Percentiles rank a stretch among this genome's conserved stretches.
Evolutionary conservation across 2,329 filamentous ascomycete species (phyloP).

Genomic region (Epichloe amarillans): DNA sequence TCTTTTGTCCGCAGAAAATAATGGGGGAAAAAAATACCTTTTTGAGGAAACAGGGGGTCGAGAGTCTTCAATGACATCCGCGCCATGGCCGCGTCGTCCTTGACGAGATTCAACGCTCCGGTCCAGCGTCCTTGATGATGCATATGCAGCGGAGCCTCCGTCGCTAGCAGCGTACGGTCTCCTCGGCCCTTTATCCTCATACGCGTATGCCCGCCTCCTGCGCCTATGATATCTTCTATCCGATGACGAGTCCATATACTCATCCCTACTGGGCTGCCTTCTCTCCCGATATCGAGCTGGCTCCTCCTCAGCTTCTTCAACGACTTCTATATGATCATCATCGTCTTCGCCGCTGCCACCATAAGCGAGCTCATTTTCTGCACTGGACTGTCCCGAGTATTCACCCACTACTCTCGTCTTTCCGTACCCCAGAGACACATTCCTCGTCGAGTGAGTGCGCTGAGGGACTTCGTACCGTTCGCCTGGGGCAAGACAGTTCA

Average conservation of each 20-base stretch:
- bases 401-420: background rate
- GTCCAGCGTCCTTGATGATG: constrained; percentile 16
- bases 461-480: constrained; percentile 5
- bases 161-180: constrained; percentile 14
- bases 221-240: constrained; percentile 12
- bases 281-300: constrained; percentile 6
- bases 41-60: constrained; percentile 21
- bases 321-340: constrained; percentile 13
- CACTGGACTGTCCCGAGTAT: constrained; percentile 2
- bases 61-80: constrained; percentile 20
- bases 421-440: constrained; percentile 7
- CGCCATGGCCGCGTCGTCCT: constrained; percentile 12
- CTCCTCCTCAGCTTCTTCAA: constrained; percentile 14
- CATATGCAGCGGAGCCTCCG: constrained; percentile 15
- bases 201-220: constrained; percentile 11
- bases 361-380: constrained; percentile 2
- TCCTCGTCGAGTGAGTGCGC: constrained; percentile 7
- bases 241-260: constrained; percentile 14
- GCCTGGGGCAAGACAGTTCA: constrained; percentile 15
- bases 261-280: constrained; percentile 14
- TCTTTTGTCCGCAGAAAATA: background rate
- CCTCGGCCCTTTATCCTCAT: constrained; percentile 12
- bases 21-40: constrained; percentile 14
- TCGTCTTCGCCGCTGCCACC: background rate
- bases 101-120: constrained; percentile 18